Base-by-base conservation (phyloP, 345 rosid species). In the Punica granatum region DNA sequence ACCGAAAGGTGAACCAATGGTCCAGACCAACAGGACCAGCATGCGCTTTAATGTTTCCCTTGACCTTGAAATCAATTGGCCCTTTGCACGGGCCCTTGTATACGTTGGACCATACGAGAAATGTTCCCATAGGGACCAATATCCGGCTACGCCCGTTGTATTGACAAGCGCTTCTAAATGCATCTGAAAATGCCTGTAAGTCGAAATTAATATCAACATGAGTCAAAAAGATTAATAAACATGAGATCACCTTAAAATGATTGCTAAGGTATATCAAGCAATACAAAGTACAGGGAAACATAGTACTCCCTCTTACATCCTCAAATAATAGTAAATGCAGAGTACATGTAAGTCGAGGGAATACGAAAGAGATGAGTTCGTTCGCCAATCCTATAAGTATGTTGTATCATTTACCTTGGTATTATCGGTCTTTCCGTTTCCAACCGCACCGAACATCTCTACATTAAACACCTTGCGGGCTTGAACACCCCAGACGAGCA, bases 31-130 rank as follows among this genome's bases (percentile, higher is more conserved):
- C 42, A 7, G 26, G 9, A 43, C 61, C 71, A 1, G 42, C 25
- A 4, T 31, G 48, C 6, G 82, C 80, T 56, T 14, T 69, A 1
- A 78, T 25, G 25, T 12, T 23, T 11, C 85, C 78, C 3, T 7
- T 0, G 21, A 75, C 13, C 0, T 26, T 25, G 43, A 81, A 61
- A 11, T 7, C 16, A 6, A 70, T 35, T 14, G 71, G 15, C 12
- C 75, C 74, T 11, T 64, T 65, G 48, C 85, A 81, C 18, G 79
- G 78, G 7, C 80, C 82, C 13, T 0, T 1, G 10, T 73, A 69
- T 2, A 48, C 1, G 39, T 58, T 23, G 0, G 76, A 68, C 34
- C 60, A 42, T 58, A 70, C 26, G 43, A 73, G 0, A 18, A 26
- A 81, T 7, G 58, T 60, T 5, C 85, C 78, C 0, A 7, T 0